phyloP scores from a whole-genome alignment of 768 basidiomycete species.

The Phlebiopsis flavidoalba region DNA sequence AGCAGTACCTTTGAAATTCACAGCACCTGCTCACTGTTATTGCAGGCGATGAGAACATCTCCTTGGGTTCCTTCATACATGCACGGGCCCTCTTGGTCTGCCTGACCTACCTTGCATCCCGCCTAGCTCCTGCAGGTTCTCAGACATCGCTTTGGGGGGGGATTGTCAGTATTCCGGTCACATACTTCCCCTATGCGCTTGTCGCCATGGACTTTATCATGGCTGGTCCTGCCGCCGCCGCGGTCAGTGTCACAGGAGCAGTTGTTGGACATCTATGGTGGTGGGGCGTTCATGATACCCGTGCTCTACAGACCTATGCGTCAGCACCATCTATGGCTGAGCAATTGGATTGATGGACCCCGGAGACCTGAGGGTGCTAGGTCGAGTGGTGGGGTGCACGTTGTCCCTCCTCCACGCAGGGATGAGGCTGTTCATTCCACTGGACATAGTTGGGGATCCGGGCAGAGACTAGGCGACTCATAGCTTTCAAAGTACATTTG shows the following conservation, averaged over 20 bases:
- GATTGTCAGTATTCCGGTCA: constrained; percentile 65
- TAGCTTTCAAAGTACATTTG: background rate
- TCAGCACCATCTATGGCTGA: constrained; percentile 59
- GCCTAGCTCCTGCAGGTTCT: constrained; percentile 58
- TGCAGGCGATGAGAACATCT: constrained; percentile 52
- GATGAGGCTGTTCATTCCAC: constrained; percentile 14
- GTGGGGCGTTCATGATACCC: constrained; percentile 57
- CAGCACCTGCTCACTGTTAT: background rate
- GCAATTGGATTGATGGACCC: constrained; percentile 39
- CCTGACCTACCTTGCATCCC: constrained; percentile 63
- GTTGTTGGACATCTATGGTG: constrained; percentile 81
- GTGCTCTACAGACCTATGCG: constrained; percentile 38
- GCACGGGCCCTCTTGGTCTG: constrained; percentile 61
- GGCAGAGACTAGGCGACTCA: constrained; percentile 41
- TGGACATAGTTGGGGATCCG: constrained; percentile 50
- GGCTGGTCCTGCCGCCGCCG: constrained; percentile 52
- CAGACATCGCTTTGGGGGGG: constrained; percentile 77
- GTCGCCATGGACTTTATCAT: constrained; percentile 67
- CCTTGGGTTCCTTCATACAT: constrained; percentile 52
- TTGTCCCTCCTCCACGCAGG: constrained; percentile 38
- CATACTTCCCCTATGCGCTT: constrained; percentile 71
- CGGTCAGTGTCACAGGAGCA: constrained; percentile 58
- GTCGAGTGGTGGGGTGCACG: constrained; percentile 46
- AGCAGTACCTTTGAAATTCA: constrained; percentile 16
- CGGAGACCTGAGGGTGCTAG: constrained; percentile 26